A percentile compares a stretch with the other conserved stretches of the same genome.
Conservation (phyloP, 2,329 filamentous ascomycete species). For the Coniochaeta hoffmannii region DNA sequence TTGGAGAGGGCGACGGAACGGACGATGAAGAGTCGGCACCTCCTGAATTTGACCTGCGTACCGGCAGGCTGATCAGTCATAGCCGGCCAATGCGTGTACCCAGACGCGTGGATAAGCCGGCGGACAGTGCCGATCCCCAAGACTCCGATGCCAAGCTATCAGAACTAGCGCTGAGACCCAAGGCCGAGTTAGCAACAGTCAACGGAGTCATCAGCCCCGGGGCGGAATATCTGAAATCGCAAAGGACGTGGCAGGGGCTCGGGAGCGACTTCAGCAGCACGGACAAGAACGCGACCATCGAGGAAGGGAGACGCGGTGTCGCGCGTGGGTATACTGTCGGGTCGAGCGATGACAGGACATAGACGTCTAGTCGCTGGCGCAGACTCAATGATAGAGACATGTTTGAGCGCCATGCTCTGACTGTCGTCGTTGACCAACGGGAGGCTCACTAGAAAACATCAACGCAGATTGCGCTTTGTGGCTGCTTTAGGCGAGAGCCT, state of each 20-base stretch:
- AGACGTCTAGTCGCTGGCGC: constrained; percentile 18
- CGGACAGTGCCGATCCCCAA: too few species aligned
- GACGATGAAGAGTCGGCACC: constrained; percentile 67
- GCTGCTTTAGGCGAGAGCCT: too few species aligned
- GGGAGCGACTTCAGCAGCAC: constrained; percentile 73
- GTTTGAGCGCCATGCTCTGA: neutral
- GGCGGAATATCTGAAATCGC: constrained; percentile 74
- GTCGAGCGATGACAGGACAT: constrained; percentile 32
- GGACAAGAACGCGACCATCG: constrained; percentile 59
- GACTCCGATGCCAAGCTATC: constrained; percentile 24
- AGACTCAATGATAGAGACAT: neutral
- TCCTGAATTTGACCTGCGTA: constrained; percentile 88
- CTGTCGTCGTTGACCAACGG: too few species aligned
- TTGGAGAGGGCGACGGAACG: constrained; percentile 34
- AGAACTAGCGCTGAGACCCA: constrained; percentile 47
- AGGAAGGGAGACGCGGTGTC: constrained; percentile 81
- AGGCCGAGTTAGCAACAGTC: constrained; percentile 69
- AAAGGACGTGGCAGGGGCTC: constrained; percentile 85
- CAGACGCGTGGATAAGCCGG: constrained; percentile 21
- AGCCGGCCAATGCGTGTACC: constrained; percentile 62
- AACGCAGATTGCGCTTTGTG: too few species aligned
- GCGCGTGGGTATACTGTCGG: constrained; percentile 83
- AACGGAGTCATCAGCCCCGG: constrained; percentile 86
- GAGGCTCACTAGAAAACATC: too few species aligned
- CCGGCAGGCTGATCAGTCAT: constrained; percentile 72